These are phyloP conservation scores for Citrullus mucosospermus DNA, from an alignment of 306 rosid genomes.

Conservation along the genomic window DNA sequence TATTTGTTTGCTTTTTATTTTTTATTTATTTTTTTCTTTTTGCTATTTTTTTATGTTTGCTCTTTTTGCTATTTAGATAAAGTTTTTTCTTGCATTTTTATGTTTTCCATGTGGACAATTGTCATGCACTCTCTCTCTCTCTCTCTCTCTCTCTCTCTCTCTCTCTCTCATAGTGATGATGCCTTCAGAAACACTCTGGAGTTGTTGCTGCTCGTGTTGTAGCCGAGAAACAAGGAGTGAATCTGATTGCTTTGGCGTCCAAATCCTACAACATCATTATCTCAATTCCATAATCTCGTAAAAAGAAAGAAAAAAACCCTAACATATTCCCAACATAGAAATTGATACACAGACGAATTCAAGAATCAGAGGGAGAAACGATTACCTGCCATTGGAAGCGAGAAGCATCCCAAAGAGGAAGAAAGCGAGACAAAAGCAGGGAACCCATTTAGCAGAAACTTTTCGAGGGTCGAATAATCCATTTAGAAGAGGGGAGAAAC, in stretches of 20 bases:
- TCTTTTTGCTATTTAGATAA: too few species aligned
- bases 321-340: neutral
- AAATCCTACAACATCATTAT: neutral
- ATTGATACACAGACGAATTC: neutral
- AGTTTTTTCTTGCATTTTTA: too few species aligned
- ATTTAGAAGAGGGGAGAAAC: too few species aligned
- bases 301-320: neutral
- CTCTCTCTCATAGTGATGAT: neutral
- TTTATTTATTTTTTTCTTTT: too few species aligned
- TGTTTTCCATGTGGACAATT: too few species aligned
- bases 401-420: neutral
- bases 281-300: neutral
- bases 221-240: neutral
- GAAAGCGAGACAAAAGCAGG: neutral
- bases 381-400: neutral
- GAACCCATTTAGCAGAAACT: conserved; percentile 2
- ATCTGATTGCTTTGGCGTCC: neutral
- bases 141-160: too few species aligned
- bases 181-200: neutral
- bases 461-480: neutral
- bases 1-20: too few species aligned
- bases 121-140: too few species aligned
- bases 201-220: neutral
- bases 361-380: neutral
- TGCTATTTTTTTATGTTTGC: too few species aligned